A percentile compares a stretch with the other conserved stretches of the same genome.
phyloP scores from a whole-genome alignment of 306 rosid species.

The Trichosanthes truncata region DNA sequence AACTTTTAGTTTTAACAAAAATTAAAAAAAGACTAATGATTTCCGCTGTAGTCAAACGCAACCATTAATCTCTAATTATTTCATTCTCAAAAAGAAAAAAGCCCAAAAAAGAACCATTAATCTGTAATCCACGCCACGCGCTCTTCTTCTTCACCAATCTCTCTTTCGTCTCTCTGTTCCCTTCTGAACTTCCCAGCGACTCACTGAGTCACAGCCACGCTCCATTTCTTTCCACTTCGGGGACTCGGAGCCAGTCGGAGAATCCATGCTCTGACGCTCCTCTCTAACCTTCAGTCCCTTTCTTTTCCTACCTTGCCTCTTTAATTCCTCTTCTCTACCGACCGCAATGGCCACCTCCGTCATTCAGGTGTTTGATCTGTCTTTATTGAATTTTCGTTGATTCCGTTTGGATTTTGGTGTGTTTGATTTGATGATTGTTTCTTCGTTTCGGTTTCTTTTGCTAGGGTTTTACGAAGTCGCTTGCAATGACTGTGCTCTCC shows the following conservation, averaged over 20 bases:
- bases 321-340: neutral
- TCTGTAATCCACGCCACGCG: neutral
- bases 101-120: neutral
- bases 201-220: neutral
- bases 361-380: constrained; percentile 41
- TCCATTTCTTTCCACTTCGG: neutral
- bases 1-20: neutral
- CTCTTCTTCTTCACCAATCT: neutral
- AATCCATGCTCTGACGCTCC: constrained; percentile 2
- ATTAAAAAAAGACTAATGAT: neutral
- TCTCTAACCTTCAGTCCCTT: neutral
- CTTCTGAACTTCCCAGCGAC: neutral
- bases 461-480: constrained; percentile 90
- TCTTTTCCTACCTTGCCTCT: neutral
- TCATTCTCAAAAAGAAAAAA: too few species aligned
- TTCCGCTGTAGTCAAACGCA: neutral
- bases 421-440: neutral
- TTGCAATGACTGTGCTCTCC: constrained; percentile 89
- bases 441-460: neutral
- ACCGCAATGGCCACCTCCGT: neutral
- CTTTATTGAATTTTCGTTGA: neutral
- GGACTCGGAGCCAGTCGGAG: constrained; percentile 2
- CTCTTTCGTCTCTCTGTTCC: neutral
- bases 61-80: neutral
- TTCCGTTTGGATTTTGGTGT: neutral